These are phyloP conservation scores for Alternaria triticimaculans DNA, from an alignment of 2,329 filamentous ascomycete species.

Conservation along the genomic window DNA sequence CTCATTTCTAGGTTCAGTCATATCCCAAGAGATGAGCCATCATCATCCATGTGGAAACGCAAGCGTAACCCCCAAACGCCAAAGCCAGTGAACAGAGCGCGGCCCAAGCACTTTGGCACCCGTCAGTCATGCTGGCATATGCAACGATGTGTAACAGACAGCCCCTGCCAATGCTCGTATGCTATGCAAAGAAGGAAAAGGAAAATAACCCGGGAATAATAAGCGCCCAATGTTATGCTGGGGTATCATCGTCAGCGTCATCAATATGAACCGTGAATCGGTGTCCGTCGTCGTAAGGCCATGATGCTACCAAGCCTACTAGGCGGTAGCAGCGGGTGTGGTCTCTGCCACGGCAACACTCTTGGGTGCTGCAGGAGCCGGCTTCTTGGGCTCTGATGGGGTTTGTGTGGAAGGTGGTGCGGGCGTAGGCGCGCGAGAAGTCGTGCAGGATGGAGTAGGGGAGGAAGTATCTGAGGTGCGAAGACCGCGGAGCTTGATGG, in stretches of 20 bases:
- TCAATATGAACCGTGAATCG: slow-evolving; percentile 18
- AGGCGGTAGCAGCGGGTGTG: slow-evolving; percentile 11
- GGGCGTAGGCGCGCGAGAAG: slow-evolving; percentile 22
- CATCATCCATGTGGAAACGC: not conserved
- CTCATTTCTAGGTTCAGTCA: not conserved
- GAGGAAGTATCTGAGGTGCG: slow-evolving; percentile 34
- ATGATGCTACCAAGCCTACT: slow-evolving; percentile 14
- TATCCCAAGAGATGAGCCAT: not conserved
- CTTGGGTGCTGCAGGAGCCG: not conserved
- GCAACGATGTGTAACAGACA: slow-evolving; percentile 21
- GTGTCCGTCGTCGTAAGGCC: slow-evolving; percentile 14
- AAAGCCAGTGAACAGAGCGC: slow-evolving; percentile 30
- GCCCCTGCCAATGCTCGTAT: slow-evolving; percentile 36
- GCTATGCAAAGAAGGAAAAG: slow-evolving; percentile 37
- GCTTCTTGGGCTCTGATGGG: not conserved
- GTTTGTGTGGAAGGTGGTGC: not conserved
- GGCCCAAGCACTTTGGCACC: slow-evolving; percentile 51
- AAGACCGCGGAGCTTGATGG: slow-evolving; percentile 42
- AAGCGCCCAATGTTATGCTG: slow-evolving; percentile 35
- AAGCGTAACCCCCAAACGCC: slow-evolving; percentile 30
- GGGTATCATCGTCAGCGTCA: slow-evolving; percentile 29
- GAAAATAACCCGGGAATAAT: slow-evolving; percentile 22
- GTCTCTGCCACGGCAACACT: slow-evolving; percentile 9
- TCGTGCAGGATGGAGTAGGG: slow-evolving; percentile 23
- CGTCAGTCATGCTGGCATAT: slow-evolving; percentile 33